These are phyloP conservation scores for Alternaria alternata DNA, from an alignment of 2,329 filamentous ascomycete genomes.

Conservation along the genomic window DNA sequence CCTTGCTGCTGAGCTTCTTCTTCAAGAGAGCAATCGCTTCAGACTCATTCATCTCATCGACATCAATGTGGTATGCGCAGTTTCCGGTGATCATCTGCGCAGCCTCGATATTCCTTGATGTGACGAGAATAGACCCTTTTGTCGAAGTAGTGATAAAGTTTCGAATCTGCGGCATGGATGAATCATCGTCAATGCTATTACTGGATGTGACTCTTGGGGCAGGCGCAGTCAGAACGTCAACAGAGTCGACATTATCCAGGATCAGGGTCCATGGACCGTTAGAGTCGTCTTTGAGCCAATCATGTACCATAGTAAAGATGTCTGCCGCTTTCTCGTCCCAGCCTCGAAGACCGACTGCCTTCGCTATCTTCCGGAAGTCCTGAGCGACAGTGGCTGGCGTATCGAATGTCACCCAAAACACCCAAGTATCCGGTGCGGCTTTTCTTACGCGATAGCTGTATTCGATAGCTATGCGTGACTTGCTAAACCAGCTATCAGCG, in stretches of 20 bases:
- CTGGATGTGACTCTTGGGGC: not conserved
- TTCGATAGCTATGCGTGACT: not conserved
- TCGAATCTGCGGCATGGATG: not conserved
- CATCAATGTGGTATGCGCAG: constrained; percentile 10
- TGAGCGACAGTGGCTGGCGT: not conserved
- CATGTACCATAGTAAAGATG: constrained; percentile 15
- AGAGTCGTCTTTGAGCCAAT: constrained; percentile 31
- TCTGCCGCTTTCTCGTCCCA: constrained; percentile 35
- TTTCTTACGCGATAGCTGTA: not conserved
- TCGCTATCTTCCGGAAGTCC: constrained; percentile 38
- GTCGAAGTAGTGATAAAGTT: constrained; percentile 20
- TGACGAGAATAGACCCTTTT: constrained; percentile 24
- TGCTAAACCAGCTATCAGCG: not conserved
- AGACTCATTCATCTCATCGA: constrained; percentile 25
- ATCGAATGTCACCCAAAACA: not conserved
- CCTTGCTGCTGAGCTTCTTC: constrained; percentile 11
- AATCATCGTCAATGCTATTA: not conserved
- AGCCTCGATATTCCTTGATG: constrained; percentile 22
- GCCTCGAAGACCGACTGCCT: constrained; percentile 28
- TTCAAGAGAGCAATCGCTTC: constrained; percentile 19
- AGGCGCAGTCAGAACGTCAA: constrained; percentile 13
- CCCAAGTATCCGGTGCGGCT: not conserved
- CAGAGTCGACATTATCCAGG: constrained; percentile 43
- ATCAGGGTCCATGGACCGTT: constrained; percentile 43
- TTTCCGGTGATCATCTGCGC: constrained; percentile 30